A percentile compares a stretch with the other conserved stretches of the same genome.
Conservation (phyloP, 2,329 filamentous ascomycete species). For the Mariannaea sp. region DNA sequence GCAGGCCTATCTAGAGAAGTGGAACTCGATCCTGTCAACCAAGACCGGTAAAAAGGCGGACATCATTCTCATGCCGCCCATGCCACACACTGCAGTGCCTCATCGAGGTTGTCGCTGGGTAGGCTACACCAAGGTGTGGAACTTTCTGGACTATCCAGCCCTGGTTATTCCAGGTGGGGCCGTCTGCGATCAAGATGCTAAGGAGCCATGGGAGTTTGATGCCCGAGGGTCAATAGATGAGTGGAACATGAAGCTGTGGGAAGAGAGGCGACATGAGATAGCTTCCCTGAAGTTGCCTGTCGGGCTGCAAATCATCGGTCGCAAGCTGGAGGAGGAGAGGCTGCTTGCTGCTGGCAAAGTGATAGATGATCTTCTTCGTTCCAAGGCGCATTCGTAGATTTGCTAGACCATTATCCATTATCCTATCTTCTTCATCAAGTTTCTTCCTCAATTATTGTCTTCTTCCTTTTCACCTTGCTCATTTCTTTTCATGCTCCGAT, state of each 20-base stretch:
- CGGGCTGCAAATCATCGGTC: constrained; percentile 57
- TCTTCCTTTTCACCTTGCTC: no score
- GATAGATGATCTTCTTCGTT: constrained; percentile 10
- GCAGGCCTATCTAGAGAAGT: constrained; percentile 59
- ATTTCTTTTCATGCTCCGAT: no score
- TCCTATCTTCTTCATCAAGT: no score
- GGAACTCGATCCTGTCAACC: constrained; percentile 52
- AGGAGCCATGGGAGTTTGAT: constrained; percentile 34
- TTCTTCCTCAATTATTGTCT: no score
- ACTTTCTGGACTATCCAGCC: constrained; percentile 38
- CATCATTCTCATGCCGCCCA: constrained; percentile 60
- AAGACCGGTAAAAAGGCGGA: constrained; percentile 55
- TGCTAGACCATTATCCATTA: no score
- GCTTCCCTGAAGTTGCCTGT: constrained; percentile 45
- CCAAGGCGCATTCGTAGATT: no score
- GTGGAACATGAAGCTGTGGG: constrained; percentile 28
- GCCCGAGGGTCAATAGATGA: constrained; percentile 19
- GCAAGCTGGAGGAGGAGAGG: constrained; percentile 60
- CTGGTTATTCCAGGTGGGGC: constrained; percentile 36
- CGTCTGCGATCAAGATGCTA: constrained; percentile 49
- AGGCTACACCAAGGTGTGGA: constrained; percentile 48
- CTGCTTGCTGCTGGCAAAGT: constrained; percentile 42
- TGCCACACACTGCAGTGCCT: constrained; percentile 63
- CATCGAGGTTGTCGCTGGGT: constrained; percentile 50
- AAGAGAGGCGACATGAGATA: constrained; percentile 20